Evolutionary conservation across 768 basidiomycete genomes (phyloP).

Genomic region (Pleurotus djamor): DNA sequence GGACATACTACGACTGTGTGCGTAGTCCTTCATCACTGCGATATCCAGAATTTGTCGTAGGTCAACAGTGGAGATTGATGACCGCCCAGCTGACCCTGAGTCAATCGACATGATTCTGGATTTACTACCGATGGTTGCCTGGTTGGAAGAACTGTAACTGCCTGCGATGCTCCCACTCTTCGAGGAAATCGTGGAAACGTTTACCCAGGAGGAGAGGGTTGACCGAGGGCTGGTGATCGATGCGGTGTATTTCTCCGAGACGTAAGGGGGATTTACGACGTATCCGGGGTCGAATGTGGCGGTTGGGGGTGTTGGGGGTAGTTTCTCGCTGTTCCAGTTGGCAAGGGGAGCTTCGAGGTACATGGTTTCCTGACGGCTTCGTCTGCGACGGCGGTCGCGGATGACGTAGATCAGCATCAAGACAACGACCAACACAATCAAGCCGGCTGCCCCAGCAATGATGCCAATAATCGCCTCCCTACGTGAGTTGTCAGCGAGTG

Average conservation of each 20-base stretch:
- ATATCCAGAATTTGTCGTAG: constrained; percentile 56
- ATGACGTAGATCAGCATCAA: constrained; percentile 41
- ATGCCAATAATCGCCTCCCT: constrained; percentile 48
- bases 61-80: constrained; percentile 38
- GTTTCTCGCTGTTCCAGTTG: constrained; percentile 7
- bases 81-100: constrained; percentile 16
- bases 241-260: constrained; percentile 23
- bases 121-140: not conserved
- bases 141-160: not conserved
- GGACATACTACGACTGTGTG: constrained; percentile 9
- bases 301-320: constrained; percentile 6
- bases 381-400: constrained; percentile 33
- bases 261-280: constrained; percentile 34
- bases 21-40: constrained; percentile 30
- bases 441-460: constrained; percentile 32
- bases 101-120: not conserved
- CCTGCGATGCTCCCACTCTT: not conserved
- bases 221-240: constrained; percentile 18
- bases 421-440: constrained; percentile 36
- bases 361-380: constrained; percentile 10
- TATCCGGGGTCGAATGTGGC: constrained; percentile 9
- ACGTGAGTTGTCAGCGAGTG: not conserved
- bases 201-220: constrained; percentile 32
- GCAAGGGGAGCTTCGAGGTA: not conserved
- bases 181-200: constrained; percentile 8